Evolutionary conservation across 768 basidiomycete species (phyloP), one percentile per base, ranked within the genome.

Genomic region (Crepidotus variabilis): DNA sequence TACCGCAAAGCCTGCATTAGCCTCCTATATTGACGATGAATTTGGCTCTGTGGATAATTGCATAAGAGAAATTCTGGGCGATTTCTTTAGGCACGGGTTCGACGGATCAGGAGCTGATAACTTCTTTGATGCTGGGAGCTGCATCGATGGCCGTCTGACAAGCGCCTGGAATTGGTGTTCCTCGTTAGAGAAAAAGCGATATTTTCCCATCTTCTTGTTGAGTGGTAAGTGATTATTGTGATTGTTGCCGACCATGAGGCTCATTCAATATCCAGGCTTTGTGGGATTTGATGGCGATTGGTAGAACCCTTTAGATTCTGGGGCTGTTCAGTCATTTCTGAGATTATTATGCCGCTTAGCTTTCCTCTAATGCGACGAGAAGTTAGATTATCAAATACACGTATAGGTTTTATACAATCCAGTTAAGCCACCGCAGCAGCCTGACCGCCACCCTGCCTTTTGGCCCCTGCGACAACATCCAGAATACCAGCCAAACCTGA

Each of bases 121-220:
- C 68, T 92, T 90, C 75, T 92, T 88, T 67, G 91, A 93, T 66
- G 92, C 91, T 36, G 90, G 92, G 16, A 90, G 88, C 60, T 83
- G 82, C 61, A 92, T 93, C 61, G 91, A 93, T 63, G 91, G 91
- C 11, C 79, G 92, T 2, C 70, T 94, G 64, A 94, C 92, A 28
- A 92, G 90, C 68, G 92, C 92, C 3, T 94, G 92, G 92, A 92
- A 94, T 67, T 94, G 92, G 92, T 94, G 92, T 72, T 84, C 86
- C 50, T 79, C 78, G 47, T 69, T 94, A 61, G 92, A 93, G 76
- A 94, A 92, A 76, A 94, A 94, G 73, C 76, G 85, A 50, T 94
- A 84, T 66, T 92, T 92, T 75, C 85, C 81, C 6, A 73, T 91
- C 20, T 93, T 93, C 69, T 71, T 93, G 58, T 73, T 94, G 52